These are phyloP conservation scores for Ambrosiella xylebori DNA, from an alignment of 2,329 filamentous ascomycete species.

Conservation along the genomic window DNA sequence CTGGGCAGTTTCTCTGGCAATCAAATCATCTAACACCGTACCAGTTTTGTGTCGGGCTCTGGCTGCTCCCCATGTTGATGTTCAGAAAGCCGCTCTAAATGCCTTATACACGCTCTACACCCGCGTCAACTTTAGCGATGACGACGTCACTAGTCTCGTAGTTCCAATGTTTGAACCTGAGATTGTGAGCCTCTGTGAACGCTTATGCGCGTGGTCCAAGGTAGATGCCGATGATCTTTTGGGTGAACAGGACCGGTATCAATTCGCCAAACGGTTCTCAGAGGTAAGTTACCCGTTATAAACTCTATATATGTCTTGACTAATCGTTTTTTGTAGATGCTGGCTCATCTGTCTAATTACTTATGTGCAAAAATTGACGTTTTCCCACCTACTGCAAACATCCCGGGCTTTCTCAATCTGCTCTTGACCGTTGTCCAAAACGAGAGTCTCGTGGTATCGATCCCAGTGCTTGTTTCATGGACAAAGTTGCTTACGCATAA, in stretches of 20 bases:
- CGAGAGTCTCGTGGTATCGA: slow-evolving; percentile 80
- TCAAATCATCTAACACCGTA: slow-evolving; percentile 54
- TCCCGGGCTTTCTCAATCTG: slow-evolving; percentile 61
- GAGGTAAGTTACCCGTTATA: slow-evolving; percentile 40
- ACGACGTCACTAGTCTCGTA: slow-evolving; percentile 63
- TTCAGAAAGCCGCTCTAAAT: slow-evolving; percentile 68
- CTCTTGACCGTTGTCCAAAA: slow-evolving; percentile 65
- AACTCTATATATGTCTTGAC: neutral
- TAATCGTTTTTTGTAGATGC: slow-evolving; percentile 36
- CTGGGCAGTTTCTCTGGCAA: slow-evolving; percentile 76
- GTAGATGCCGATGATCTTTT: slow-evolving; percentile 60
- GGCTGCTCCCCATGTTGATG: slow-evolving; percentile 48
- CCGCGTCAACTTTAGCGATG: slow-evolving; percentile 54
- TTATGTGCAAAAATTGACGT: slow-evolving; percentile 59
- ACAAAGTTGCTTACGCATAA: slow-evolving; percentile 61
- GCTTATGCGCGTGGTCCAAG: slow-evolving; percentile 63
- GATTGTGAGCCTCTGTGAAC: slow-evolving; percentile 52
- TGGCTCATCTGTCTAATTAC: slow-evolving; percentile 71
- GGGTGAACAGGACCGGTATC: slow-evolving; percentile 70
- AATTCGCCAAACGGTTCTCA: slow-evolving; percentile 81
- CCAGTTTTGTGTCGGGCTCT: slow-evolving; percentile 54
- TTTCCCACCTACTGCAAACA: slow-evolving; percentile 45
- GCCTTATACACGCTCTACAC: slow-evolving; percentile 69
- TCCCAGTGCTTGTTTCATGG: slow-evolving; percentile 82
- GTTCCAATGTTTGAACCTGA: slow-evolving; percentile 61